phyloP scores from a whole-genome alignment of 495 filamentous ascomycete species.

The Glarea lozoyensis region DNA sequence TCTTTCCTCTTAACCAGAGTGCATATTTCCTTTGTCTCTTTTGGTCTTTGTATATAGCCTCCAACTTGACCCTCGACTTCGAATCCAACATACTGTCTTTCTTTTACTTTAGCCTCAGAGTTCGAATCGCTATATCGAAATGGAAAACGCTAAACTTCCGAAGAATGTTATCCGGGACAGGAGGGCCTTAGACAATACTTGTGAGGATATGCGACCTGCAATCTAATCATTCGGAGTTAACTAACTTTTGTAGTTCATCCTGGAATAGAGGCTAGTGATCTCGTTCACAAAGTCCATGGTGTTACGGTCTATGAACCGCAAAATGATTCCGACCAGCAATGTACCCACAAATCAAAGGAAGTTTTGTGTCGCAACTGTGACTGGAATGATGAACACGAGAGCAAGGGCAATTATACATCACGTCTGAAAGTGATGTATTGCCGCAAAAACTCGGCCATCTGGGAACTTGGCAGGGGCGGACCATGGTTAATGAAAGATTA shows the following conservation, averaged over 20 bases:
- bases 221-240: too few relatives aligned
- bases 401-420: neutral
- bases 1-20: too few relatives aligned
- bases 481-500: neutral
- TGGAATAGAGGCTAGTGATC: neutral
- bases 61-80: too few relatives aligned
- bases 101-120: too few relatives aligned
- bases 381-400: neutral
- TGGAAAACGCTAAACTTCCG: neutral
- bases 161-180: neutral
- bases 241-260: neutral
- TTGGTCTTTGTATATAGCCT: too few relatives aligned
- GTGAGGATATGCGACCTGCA: neutral
- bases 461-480: neutral
- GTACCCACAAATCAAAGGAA: too few relatives aligned
- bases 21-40: too few relatives aligned
- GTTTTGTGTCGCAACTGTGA: constrained; percentile 1
- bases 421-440: neutral
- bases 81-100: too few relatives aligned
- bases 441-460: neutral
- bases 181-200: neutral
- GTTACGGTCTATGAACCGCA: too few relatives aligned
- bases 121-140: too few relatives aligned
- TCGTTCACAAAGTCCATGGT: neutral
- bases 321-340: too few relatives aligned